These are phyloP conservation scores for Talaromyces piceae DNA, from an alignment of 2,329 filamentous ascomycete species.

Conservation along the genomic window DNA sequence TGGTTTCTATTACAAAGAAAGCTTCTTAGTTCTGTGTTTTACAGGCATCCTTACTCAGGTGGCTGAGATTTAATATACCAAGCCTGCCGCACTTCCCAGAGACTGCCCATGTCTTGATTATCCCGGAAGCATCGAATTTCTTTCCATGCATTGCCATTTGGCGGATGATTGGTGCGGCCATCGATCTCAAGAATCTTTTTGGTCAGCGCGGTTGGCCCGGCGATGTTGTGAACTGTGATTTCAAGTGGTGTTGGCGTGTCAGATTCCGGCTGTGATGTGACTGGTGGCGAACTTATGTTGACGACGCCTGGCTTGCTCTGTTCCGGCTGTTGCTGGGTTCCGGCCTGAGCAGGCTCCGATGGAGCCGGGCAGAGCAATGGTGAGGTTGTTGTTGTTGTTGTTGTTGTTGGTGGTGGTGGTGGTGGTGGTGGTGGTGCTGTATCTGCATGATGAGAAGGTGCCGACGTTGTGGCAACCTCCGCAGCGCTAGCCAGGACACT, in stretches of 20 bases:
- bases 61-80: slow-evolving; percentile 25
- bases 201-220: slow-evolving; percentile 22
- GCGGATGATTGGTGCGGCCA: slow-evolving; percentile 26
- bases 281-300: slow-evolving; percentile 2
- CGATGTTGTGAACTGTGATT: slow-evolving; percentile 24
- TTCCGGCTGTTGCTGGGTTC: background rate
- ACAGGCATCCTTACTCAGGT: slow-evolving; percentile 17
- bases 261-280: slow-evolving; percentile 9
- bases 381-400: background rate
- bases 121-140: slow-evolving; percentile 35
- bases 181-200: slow-evolving; percentile 33
- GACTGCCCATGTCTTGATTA: slow-evolving; percentile 40
- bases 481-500: background rate
- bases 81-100: slow-evolving; percentile 37
- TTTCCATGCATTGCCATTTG: slow-evolving; percentile 37
- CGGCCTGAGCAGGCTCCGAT: background rate
- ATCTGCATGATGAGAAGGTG: background rate
- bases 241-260: slow-evolving; percentile 5
- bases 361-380: background rate
- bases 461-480: background rate
- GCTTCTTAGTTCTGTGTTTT: background rate
- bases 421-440: background rate
- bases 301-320: background rate
- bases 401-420: background rate
- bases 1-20: background rate